A percentile compares a stretch with the other conserved stretches of the same genome.
phyloP scores from a whole-genome alignment of 176 grass and related monocot genomes.

The maize (Zea mays) region Zm-B73-REFERENCE-NAM-5.0 NC_050099.1:147315001-147315500 shows the following conservation, averaged over 20 bases:
- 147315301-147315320: slow-evolving; percentile 75
- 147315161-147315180: neutral
- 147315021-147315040: neutral
- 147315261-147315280: slow-evolving; percentile 79
- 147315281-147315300: slow-evolving; percentile 72
- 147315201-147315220: slow-evolving; percentile 12
- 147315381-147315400: too few species aligned
- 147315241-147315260: slow-evolving; percentile 42
- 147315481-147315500: slow-evolving; percentile 2
- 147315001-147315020: neutral
- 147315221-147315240: slow-evolving; percentile 26
- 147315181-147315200: neutral
- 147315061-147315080: neutral
- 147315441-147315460: too few species aligned
- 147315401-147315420: too few species aligned
- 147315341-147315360: neutral
- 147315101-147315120: neutral
- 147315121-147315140: slow-evolving; percentile 1
- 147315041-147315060: neutral
- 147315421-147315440: too few species aligned
- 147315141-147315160: too few species aligned
- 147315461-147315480: neutral
- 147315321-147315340: slow-evolving; percentile 35
- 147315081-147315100: neutral
- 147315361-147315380: too few species aligned